These are phyloP conservation scores for Citrullus amarus DNA, from an alignment of 306 rosid species.

Conservation along the genomic window DNA sequence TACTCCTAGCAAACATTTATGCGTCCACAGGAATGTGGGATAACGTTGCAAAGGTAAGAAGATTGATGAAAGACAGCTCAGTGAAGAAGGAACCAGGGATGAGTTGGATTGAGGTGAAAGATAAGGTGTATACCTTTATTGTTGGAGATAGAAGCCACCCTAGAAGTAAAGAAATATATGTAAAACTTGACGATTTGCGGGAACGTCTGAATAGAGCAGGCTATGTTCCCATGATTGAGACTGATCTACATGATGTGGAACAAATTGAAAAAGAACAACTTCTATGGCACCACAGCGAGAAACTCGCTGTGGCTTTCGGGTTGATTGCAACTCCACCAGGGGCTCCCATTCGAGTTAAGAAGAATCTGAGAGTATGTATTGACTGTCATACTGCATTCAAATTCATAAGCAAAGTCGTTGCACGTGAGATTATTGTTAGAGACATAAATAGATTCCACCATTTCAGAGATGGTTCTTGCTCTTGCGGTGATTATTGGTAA, in stretches of 20 bases:
- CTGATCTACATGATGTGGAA: conserved; percentile 69
- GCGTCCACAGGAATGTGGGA: conserved; percentile 85
- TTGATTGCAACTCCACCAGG: conserved; percentile 62
- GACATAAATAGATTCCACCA: conserved; percentile 81
- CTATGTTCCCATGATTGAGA: conserved; percentile 63
- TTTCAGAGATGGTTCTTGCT: conserved; percentile 72
- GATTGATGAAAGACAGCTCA: conserved; percentile 48
- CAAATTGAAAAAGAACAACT: conserved; percentile 50
- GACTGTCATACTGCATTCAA: conserved; percentile 79
- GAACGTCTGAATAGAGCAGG: conserved; percentile 55
- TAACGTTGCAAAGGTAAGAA: conserved; percentile 60
- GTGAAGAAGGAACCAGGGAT: conserved; percentile 94
- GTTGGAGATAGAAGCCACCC: conserved; percentile 72
- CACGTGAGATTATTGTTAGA: conserved; percentile 73
- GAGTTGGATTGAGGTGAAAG: conserved; percentile 87
- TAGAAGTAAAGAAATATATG: conserved; percentile 61
- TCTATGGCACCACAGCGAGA: conserved; percentile 70
- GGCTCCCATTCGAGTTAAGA: conserved; percentile 69
- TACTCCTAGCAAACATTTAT: conserved; percentile 82
- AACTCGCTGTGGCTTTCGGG: conserved; percentile 82
- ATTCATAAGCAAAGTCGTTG: conserved; percentile 42
- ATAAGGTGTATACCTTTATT: conserved; percentile 55
- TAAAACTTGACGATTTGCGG: conserved; percentile 53
- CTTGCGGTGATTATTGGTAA: conserved; percentile 94
- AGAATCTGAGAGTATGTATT: conserved; percentile 67